Conservation (phyloP, 2,329 filamentous ascomycete species). For the Cadophora sp. region DNA sequence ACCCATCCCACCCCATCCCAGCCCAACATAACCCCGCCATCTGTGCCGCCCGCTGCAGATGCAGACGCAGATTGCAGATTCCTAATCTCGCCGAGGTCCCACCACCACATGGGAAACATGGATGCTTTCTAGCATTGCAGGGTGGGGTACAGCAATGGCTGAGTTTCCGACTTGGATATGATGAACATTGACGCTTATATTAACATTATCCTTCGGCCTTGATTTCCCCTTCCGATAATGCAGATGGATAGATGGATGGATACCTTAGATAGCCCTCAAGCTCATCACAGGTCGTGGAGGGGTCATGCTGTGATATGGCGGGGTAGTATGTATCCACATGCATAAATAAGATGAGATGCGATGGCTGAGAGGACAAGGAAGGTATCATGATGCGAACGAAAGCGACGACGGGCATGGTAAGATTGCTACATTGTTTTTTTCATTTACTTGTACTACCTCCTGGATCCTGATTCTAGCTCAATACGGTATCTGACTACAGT, state of each 20-base stretch:
- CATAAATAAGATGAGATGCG: conserved; percentile 5
- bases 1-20: too few species aligned
- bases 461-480: background rate
- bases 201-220: background rate
- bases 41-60: background rate
- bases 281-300: conserved; percentile 7
- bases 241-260: background rate
- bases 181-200: background rate
- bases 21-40: background rate
- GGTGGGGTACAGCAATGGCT: background rate
- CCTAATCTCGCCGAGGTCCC: conserved; percentile 1
- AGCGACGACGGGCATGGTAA: background rate
- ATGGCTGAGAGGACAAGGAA: conserved; percentile 1
- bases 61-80: background rate
- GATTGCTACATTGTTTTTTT: background rate
- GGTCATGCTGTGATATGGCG: conserved; percentile 19
- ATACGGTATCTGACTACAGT: background rate
- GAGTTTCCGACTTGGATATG: background rate
- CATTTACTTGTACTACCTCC: background rate
- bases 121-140: background rate
- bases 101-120: conserved; percentile 16
- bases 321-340: conserved; percentile 9
- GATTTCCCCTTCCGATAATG: background rate
- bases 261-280: background rate
- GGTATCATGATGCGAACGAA: background rate